Base-by-base conservation (phyloP, 106 monocot genomes). In the Posidonia australis region DNA sequence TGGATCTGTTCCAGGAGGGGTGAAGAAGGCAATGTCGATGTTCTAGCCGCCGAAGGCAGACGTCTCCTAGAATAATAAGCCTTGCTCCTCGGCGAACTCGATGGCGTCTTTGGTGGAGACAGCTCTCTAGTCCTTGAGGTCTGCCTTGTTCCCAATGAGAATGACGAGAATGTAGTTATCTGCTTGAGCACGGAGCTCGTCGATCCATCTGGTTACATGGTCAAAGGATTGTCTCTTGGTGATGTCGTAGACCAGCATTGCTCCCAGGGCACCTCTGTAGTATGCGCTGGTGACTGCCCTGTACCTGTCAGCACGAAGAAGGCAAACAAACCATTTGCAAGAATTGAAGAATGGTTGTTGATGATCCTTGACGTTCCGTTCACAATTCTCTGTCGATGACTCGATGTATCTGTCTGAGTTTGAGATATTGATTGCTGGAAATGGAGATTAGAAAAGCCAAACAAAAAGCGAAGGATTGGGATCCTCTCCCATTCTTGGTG, bases 251-350 rank as follows among this genome's bases (percentile, higher is more conserved):
- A 94, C 93, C 25, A 94, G 81, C 69, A 86, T 80, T 11, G 93
- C 93, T 4, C 93, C 93, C 4, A 94, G 71, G 17, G 93, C 93
- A n/a, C 89, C 93, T 44, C 93, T 70, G 61, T 94, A 94, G 32
- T 94, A 94, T 55, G 93, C 93, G 52, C 89, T 94, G 0, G 89
- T 94, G 5, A 94, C 93, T 17, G 93, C 93, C 62, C 93, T 83
- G 55, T 94, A 94, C 79, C 93, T 93, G 80, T n/a, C 25, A 64
- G 29, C 29, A 57, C 57, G 26, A 21, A 30, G 14, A 57, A 27
- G 54, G 54, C 57, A 57, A 57, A 13, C 13, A 57, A 23, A 12
- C 21, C 5, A 11, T 14, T 25, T 5, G 29, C 12, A 25, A 25
- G 25, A 25, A 57, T 54, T 23, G 23, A 45, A 45, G 13, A 13